Conservation (phyloP, 2,329 filamentous ascomycete genomes). For the Hymenoscyphus linearis region DNA sequence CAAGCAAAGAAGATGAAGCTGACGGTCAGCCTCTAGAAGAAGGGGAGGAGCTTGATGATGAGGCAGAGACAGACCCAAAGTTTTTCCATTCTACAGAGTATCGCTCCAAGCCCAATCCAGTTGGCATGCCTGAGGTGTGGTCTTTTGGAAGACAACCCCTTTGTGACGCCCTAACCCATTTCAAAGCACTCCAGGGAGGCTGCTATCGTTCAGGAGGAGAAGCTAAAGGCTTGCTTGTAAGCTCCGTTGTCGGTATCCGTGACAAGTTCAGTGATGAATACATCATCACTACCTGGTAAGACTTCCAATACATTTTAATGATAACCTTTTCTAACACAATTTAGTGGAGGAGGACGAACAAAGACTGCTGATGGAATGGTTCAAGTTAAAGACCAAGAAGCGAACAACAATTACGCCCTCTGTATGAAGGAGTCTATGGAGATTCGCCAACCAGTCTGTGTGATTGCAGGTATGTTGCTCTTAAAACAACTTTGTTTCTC, state of each 20-base stretch:
- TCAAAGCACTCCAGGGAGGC: slow-evolving; percentile 54
- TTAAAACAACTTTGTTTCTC: neutral
- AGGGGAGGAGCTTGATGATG: neutral
- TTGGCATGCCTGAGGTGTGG: slow-evolving; percentile 47
- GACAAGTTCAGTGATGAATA: slow-evolving; percentile 57
- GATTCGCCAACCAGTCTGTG: slow-evolving; percentile 45
- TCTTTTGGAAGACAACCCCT: slow-evolving; percentile 52
- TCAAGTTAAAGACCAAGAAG: slow-evolving; percentile 41
- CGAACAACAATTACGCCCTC: slow-evolving; percentile 23
- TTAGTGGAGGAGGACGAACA: slow-evolving; percentile 49
- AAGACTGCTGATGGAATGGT: slow-evolving; percentile 42
- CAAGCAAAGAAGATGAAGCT: neutral
- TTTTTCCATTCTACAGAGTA: neutral
- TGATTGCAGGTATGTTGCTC: slow-evolving; percentile 45
- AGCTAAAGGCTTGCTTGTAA: slow-evolving; percentile 54
- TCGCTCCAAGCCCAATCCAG: slow-evolving; percentile 19
- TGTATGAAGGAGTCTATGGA: slow-evolving; percentile 42
- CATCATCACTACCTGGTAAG: slow-evolving; percentile 58
- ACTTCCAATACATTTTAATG: slow-evolving; percentile 10
- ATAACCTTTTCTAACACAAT: slow-evolving; percentile 15
- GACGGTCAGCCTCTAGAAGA: too few relatives aligned
- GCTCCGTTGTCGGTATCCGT: slow-evolving; percentile 46
- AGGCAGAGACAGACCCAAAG: neutral
- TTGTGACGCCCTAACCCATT: slow-evolving; percentile 60
- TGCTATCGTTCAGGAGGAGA: slow-evolving; percentile 46